phyloP scores from a whole-genome alignment of 164 flowering plant species.

The Nymphaea thermarum region DNA sequence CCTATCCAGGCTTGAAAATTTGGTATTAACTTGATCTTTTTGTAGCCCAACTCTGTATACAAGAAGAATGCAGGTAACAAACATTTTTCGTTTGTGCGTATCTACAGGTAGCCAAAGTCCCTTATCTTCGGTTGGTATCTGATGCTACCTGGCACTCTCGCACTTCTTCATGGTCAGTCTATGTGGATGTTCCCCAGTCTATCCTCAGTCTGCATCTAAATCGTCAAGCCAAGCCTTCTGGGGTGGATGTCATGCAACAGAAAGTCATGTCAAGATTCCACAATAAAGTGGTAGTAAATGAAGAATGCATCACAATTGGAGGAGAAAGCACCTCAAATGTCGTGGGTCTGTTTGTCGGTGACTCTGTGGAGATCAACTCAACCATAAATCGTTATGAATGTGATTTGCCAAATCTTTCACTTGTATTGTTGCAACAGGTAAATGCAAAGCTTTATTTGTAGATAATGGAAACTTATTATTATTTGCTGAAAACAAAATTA shows the following conservation, averaged over 20 bases:
- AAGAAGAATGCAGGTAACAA: no score
- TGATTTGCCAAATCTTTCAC: slow-evolving; percentile 67
- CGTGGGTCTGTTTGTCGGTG: slow-evolving; percentile 55
- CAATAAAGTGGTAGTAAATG: slow-evolving; percentile 67
- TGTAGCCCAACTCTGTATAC: no score
- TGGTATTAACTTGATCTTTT: slow-evolving; percentile 40
- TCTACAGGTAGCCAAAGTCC: slow-evolving; percentile 43
- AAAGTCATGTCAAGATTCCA: slow-evolving; percentile 47
- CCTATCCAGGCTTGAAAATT: slow-evolving; percentile 56
- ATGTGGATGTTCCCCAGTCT: slow-evolving; percentile 59
- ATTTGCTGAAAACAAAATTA: background rate
- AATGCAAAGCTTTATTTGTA: background rate
- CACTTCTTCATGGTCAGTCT: slow-evolving; percentile 83
- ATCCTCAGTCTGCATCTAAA: slow-evolving; percentile 26
- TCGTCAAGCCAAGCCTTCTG: slow-evolving; percentile 20
- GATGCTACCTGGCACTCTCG: slow-evolving; percentile 96
- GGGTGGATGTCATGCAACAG: slow-evolving; percentile 16
- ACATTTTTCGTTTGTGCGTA: background rate
- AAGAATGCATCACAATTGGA: slow-evolving; percentile 69
- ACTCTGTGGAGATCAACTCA: slow-evolving; percentile 31
- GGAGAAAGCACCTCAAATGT: slow-evolving; percentile 91
- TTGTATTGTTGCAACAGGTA: slow-evolving; percentile 88
- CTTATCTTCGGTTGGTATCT: slow-evolving; percentile 63
- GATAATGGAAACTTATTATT: background rate
- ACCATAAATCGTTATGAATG: slow-evolving; percentile 49